These are phyloP conservation scores for Cladosporium sp. DNA, from an alignment of 2,329 filamentous ascomycete species.

Conservation along the genomic window DNA sequence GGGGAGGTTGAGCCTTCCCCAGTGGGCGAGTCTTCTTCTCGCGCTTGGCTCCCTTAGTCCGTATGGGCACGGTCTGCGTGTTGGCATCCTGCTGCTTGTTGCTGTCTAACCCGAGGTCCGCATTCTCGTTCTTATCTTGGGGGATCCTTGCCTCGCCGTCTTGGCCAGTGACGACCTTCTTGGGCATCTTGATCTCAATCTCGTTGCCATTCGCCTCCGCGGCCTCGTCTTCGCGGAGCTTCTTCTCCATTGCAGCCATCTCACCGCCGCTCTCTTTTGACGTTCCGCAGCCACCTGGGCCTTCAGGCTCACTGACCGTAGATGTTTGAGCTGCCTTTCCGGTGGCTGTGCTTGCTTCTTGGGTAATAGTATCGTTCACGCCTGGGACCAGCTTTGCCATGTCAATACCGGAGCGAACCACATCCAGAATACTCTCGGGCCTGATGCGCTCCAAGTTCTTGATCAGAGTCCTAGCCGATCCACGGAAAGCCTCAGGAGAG, in stretches of 20 bases:
- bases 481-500: constrained; percentile 92
- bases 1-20: constrained; percentile 18
- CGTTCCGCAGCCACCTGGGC: constrained; percentile 70
- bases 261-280: constrained; percentile 64
- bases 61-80: constrained; percentile 22
- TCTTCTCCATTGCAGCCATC: constrained; percentile 76
- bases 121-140: neutral
- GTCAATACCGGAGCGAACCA: constrained; percentile 91
- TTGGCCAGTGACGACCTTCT: constrained; percentile 10
- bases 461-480: constrained; percentile 84
- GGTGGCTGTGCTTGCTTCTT: neutral
- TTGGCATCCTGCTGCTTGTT: neutral
- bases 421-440: constrained; percentile 90
- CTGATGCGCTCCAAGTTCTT: constrained; percentile 92
- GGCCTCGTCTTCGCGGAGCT: constrained; percentile 61
- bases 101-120: neutral
- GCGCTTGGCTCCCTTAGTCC: constrained; percentile 31
- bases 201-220: constrained; percentile 55
- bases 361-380: constrained; percentile 18
- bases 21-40: constrained; percentile 18
- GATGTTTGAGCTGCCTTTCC: constrained; percentile 2
- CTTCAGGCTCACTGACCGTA: constrained; percentile 50
- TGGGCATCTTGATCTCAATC: constrained; percentile 54
- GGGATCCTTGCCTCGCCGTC: neutral
- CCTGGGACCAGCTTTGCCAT: constrained; percentile 82